Percentiles rank a stretch among this genome's conserved stretches.
phyloP scores from a whole-genome alignment of 106 monocot genomes.

The Agapanthus africanus region DNA sequence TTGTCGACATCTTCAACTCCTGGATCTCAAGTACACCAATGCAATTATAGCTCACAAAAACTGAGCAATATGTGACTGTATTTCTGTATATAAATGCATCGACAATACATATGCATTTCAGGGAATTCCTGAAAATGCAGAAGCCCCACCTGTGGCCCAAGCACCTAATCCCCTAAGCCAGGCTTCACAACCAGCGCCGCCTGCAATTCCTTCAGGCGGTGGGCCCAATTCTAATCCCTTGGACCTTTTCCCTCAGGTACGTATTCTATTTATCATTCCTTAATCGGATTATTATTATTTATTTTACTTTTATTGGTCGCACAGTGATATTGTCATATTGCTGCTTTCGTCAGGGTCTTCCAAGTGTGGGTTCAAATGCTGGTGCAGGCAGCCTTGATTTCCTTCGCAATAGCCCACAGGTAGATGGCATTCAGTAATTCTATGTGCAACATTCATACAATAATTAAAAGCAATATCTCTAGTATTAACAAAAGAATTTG shows the following conservation, averaged over 20 bases:
- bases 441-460: not conserved
- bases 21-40: not conserved
- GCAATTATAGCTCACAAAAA: not conserved
- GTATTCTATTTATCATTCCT: not conserved
- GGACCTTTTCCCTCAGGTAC: conserved; percentile 81
- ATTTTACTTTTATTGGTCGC: not conserved
- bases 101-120: no score
- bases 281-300: not conserved
- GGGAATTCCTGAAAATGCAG: conserved; percentile 71
- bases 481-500: no score
- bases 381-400: conserved; percentile 61
- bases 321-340: no score
- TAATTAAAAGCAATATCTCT: not conserved
- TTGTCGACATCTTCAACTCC: not conserved
- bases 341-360: conserved; percentile 56
- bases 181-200: conserved; percentile 28
- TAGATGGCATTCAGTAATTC: conserved; percentile 2
- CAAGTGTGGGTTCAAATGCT: conserved; percentile 41
- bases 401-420: conserved; percentile 78
- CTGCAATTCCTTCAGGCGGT: conserved; percentile 34
- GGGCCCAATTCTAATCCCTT: conserved; percentile 85
- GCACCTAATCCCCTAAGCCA: conserved; percentile 26
- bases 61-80: no score
- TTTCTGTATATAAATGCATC: no score
- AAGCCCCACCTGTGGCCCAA: conserved; percentile 40